Evolutionary conservation across 352 stramenopile genomes (phyloP).

Genomic region (Peronospora farinosa): DNA sequence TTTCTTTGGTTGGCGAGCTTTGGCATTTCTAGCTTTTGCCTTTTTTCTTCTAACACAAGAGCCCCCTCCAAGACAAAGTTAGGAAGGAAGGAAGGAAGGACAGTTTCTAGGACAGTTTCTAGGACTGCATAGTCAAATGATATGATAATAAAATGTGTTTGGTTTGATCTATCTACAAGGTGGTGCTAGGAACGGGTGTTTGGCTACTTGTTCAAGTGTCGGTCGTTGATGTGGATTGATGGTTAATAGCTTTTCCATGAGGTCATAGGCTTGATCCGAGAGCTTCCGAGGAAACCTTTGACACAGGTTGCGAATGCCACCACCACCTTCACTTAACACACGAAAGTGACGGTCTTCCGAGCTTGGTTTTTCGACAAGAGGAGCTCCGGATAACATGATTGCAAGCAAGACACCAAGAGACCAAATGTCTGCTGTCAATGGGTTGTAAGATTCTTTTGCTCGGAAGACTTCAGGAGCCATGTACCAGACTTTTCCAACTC

Average conservation of each 20-base stretch:
- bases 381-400: constrained; percentile 52
- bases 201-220: constrained; percentile 36
- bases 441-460: constrained; percentile 34
- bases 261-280: constrained; percentile 17
- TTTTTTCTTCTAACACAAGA: constrained; percentile 59
- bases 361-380: constrained; percentile 37
- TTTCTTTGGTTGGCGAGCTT: constrained; percentile 67
- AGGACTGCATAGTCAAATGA: no score
- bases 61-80: neutral
- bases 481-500: constrained; percentile 61
- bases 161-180: no score
- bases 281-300: constrained; percentile 33
- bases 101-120: no score
- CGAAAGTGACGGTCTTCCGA: constrained; percentile 34
- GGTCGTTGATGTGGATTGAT: constrained; percentile 26
- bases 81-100: no score
- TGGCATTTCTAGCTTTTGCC: constrained; percentile 61
- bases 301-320: constrained; percentile 40
- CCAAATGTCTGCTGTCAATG: constrained; percentile 49
- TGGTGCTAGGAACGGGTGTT: constrained; percentile 31
- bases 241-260: constrained; percentile 30
- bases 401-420: constrained; percentile 56
- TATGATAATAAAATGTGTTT: no score
- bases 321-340: constrained; percentile 29
- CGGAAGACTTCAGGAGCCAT: constrained; percentile 61